Evolutionary conservation across 805 yeast genomes (phyloP), one percentile per base, ranked within the genome.

Genomic region (Cyberlindnera xishuangbannaensis): DNA sequence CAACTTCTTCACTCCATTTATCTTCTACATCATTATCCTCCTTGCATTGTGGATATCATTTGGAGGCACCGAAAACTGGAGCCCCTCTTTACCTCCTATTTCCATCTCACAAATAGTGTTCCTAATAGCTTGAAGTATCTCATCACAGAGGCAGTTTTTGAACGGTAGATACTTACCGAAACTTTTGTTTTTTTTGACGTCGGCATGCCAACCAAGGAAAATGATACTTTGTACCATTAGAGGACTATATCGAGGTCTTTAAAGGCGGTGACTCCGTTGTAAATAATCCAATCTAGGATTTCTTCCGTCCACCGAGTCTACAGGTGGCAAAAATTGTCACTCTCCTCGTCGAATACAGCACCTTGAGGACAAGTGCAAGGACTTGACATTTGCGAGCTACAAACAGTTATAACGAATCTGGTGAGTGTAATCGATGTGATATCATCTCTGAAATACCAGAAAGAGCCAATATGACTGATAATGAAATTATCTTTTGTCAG

Each of bases 251-350:
- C 12, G 27, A 28, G 8, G 33, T 44, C n/a, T 28, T 39, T n/a
- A 20, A 31, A 5, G 19, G 7, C 6, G 34, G 33, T 13, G 26
- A 25, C 13, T n/a, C 18, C 17, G 15, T 23, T n/a, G 8, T 19
- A 15, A 37, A 39, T 30, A 84, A 81, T 55, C 83, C 94, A 2
- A 61, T 83, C 34, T 73, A 79, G 34, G 92, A 90, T 3, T 68
- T 82, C 11, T 77, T 83, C 18, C 75, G 82, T 41, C 78, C 78
- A 2, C 54, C 83, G 13, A 77, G 73, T 48, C 64, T 71, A 23
- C 55, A 76, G 11, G 64, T 83, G 33, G 90, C 86, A 3, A 37
- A 41, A 27, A 38, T 36, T 1, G 28, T 36, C 15, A 38, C 41
- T 5, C 25, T 41, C 17, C 36, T 41, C 15, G 45, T 41, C 5